phyloP scores from a whole-genome alignment of 352 stramenopile genomes.

The Globisporangium parvum region DNA sequence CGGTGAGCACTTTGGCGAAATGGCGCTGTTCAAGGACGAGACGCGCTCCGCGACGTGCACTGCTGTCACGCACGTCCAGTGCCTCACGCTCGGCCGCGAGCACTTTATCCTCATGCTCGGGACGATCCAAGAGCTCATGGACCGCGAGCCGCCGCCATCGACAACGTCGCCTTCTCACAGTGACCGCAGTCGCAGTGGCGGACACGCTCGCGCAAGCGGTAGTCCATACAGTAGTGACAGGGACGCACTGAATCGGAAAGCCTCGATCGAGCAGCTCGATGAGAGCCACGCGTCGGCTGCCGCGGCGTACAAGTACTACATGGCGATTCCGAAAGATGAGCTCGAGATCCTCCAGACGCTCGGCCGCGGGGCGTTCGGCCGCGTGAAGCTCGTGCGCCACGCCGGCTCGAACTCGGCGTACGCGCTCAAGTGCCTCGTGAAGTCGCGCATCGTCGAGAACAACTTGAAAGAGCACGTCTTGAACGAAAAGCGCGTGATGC shows the following conservation, averaged over 20 bases:
- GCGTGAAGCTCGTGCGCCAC: conserved; percentile 86
- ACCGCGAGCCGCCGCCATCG: conserved; percentile 35
- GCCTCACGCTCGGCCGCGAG: conserved; percentile 38
- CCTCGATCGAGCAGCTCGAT: conserved; percentile 27
- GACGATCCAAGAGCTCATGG: conserved; percentile 73
- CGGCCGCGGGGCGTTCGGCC: conserved; percentile 83
- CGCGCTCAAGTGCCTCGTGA: conserved; percentile 91
- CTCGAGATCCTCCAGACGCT: conserved; percentile 73
- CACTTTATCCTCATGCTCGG: conserved; percentile 79
- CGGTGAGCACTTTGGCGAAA: conserved; percentile 93
- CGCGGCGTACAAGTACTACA: conserved; percentile 66
- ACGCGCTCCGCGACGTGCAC: conserved; percentile 89
- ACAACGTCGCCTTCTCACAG: too few relatives aligned
- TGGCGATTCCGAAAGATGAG: conserved; percentile 63
- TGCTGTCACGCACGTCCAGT: conserved; percentile 56
- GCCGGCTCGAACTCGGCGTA: conserved; percentile 60
- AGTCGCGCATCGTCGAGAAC: conserved; percentile 88
- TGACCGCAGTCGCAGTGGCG: too few relatives aligned
- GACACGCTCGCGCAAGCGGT: background rate
- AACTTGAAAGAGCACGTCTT: conserved; percentile 48
- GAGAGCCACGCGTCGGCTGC: conserved; percentile 20
- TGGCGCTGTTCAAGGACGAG: conserved; percentile 91
- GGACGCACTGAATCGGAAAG: conserved; percentile 19
- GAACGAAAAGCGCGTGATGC: conserved; percentile 89
- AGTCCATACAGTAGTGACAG: conserved; percentile 4